phyloP scores from a whole-genome alignment of 176 grass and related monocot genomes.

The Raddia distichophylla region DNA sequence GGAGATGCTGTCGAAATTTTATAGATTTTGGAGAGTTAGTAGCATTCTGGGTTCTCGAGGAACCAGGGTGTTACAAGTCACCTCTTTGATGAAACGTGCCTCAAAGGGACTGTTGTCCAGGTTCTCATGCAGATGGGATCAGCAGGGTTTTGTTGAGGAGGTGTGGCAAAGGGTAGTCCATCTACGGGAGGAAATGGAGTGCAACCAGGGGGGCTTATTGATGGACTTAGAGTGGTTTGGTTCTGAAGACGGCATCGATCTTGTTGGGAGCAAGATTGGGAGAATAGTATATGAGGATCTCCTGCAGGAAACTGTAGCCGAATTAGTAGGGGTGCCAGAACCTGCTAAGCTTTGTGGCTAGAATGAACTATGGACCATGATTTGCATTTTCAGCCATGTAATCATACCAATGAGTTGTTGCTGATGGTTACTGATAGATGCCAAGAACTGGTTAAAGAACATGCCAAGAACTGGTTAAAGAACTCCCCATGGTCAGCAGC shows the following conservation, averaged over 20 bases:
- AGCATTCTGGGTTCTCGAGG: no score
- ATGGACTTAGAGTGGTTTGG: slow-evolving; percentile 63
- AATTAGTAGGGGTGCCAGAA: slow-evolving; percentile 33
- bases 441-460: background rate
- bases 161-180: slow-evolving; percentile 73
- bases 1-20: no score
- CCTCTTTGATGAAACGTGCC: slow-evolving; percentile 34
- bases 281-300: slow-evolving; percentile 60
- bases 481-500: slow-evolving; percentile 1
- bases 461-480: no score
- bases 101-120: slow-evolving; percentile 37
- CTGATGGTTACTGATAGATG: background rate
- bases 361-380: slow-evolving; percentile 20
- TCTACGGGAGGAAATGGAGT: slow-evolving; percentile 47
- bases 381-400: slow-evolving; percentile 6
- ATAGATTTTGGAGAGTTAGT: no score
- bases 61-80: no score
- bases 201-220: slow-evolving; percentile 36
- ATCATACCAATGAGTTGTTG: slow-evolving; percentile 26
- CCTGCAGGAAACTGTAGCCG: slow-evolving; percentile 62
- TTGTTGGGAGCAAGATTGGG: slow-evolving; percentile 49
- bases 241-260: slow-evolving; percentile 56
- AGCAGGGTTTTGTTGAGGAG: slow-evolving; percentile 60
- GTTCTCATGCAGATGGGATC: slow-evolving; percentile 39
- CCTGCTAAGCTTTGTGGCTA: slow-evolving; percentile 31